phyloP scores from a whole-genome alignment of 106 monocot genomes.

The Acorus calamus region DNA sequence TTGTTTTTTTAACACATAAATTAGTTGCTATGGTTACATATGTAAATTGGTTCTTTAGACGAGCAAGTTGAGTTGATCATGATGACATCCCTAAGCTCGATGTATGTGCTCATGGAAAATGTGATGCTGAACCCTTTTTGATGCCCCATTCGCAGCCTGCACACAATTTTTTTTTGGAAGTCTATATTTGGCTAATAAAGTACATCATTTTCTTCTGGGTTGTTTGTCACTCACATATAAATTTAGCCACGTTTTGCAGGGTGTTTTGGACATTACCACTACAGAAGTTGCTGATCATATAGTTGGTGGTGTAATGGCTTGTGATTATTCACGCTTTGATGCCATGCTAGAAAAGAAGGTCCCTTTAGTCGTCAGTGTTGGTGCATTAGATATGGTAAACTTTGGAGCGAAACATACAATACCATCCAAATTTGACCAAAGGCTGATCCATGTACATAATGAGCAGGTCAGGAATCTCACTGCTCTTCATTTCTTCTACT shows the following conservation, averaged over 20 bases:
- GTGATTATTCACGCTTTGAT: conserved; percentile 77
- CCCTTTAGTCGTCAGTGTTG: conserved; percentile 81
- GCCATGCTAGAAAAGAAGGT: conserved; percentile 68
- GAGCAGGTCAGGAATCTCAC: conserved; percentile 50
- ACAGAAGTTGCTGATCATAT: conserved; percentile 93
- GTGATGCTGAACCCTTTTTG: too few relatives aligned
- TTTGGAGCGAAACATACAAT: conserved; percentile 78
- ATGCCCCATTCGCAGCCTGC: too few relatives aligned
- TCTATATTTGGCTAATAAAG: too few relatives aligned
- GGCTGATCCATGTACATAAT: conserved; percentile 82
- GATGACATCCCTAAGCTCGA: too few relatives aligned
- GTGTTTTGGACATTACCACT: conserved; percentile 90
- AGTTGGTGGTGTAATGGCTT: conserved; percentile 92
- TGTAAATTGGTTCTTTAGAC: too few relatives aligned
- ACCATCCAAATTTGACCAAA: conserved; percentile 48
- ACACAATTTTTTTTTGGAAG: too few relatives aligned
- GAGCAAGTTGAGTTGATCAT: too few relatives aligned
- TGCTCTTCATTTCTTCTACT: not conserved
- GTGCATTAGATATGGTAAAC: conserved; percentile 96
- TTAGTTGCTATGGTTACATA: too few relatives aligned
- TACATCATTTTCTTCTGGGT: too few relatives aligned
- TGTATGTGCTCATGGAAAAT: too few relatives aligned
- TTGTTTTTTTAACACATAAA: too few relatives aligned
- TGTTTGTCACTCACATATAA: too few relatives aligned
- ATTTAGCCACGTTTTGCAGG: conserved; percentile 24